Evolutionary conservation across 768 basidiomycete genomes (phyloP).

Genomic region (Suillus hirtellus): DNA sequence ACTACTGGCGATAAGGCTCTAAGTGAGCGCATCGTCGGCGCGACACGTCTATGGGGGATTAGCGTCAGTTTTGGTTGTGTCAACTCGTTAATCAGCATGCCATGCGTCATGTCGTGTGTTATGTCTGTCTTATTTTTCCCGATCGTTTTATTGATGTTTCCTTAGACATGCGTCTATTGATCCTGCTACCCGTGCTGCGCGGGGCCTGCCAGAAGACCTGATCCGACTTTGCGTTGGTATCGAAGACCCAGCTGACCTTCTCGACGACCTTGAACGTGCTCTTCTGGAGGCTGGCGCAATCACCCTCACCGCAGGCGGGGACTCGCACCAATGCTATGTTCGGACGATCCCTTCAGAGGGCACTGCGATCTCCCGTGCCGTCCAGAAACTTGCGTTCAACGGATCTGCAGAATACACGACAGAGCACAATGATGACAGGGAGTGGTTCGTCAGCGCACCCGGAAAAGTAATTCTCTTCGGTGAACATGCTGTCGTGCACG

Average conservation of each 20-base stretch:
- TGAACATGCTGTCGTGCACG: slow-evolving; percentile 98
- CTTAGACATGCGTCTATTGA: slow-evolving; percentile 95
- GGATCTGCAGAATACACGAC: slow-evolving; percentile 21
- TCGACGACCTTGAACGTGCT: slow-evolving; percentile 94
- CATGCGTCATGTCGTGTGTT: slow-evolving; percentile 98
- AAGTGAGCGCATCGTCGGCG: slow-evolving; percentile 91
- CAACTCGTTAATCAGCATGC: slow-evolving; percentile 98
- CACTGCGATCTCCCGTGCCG: slow-evolving; percentile 52
- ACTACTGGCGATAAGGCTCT: slow-evolving; percentile 88
- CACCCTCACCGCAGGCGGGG: slow-evolving; percentile 48
- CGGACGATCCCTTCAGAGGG: slow-evolving; percentile 37
- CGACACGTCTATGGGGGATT: slow-evolving; percentile 94
- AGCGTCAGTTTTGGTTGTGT: slow-evolving; percentile 98
- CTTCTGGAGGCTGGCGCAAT: slow-evolving; percentile 92
- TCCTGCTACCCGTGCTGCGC: slow-evolving; percentile 89
- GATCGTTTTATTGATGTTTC: slow-evolving; percentile 7
- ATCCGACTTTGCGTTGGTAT: slow-evolving; percentile 98
- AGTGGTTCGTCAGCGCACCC: slow-evolving; percentile 92
- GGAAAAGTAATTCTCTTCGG: slow-evolving; percentile 98
- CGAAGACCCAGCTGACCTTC: slow-evolving; percentile 88
- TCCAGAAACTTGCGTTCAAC: slow-evolving; percentile 61
- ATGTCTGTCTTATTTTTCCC: slow-evolving; percentile 7
- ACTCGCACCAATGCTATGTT: slow-evolving; percentile 50
- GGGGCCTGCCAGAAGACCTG: slow-evolving; percentile 97
- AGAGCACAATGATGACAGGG: slow-evolving; percentile 38